These are phyloP conservation scores for Aspergillus persii DNA, from an alignment of 2,329 filamentous ascomycete species.

Conservation along the genomic window DNA sequence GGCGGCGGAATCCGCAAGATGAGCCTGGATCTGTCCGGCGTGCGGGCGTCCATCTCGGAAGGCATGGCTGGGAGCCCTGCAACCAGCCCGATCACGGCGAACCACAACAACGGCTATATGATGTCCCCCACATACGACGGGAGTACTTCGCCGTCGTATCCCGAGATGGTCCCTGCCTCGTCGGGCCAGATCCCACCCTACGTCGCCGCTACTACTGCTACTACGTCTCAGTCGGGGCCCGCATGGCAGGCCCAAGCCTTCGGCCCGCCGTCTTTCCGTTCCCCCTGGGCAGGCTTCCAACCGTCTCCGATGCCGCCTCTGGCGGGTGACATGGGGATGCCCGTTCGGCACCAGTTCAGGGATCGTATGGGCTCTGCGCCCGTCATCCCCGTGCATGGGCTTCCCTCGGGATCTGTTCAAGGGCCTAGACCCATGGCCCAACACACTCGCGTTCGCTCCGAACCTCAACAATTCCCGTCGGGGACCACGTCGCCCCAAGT, in stretches of 20 bases:
- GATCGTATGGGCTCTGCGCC: conserved; percentile 36
- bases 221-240: conserved; percentile 13
- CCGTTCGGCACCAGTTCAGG: conserved; percentile 26
- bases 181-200: conserved; percentile 29
- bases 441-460: conserved; percentile 21
- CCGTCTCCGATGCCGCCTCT: conserved; percentile 18
- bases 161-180: conserved; percentile 18
- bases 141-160: conserved; percentile 23
- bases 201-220: conserved; percentile 16
- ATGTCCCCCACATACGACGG: conserved; percentile 27
- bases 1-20: conserved; percentile 32
- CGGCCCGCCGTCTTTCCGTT: conserved; percentile 16
- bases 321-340: conserved; percentile 17
- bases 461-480: conserved; percentile 14
- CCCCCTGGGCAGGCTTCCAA: conserved; percentile 26
- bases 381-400: conserved; percentile 26
- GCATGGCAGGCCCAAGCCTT: conserved; percentile 9
- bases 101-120: conserved; percentile 18
- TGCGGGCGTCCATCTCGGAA: conserved; percentile 28
- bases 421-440: conserved; percentile 13
- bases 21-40: conserved; percentile 33
- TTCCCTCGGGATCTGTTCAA: conserved; percentile 18
- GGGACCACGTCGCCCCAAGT: conserved; percentile 19
- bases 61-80: conserved; percentile 22
- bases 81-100: conserved; percentile 25